A percentile compares a stretch with the other conserved stretches of the same genome.
Conservation (phyloP, 2,329 filamentous ascomycete species). For the Colletotrichum sp. region DNA sequence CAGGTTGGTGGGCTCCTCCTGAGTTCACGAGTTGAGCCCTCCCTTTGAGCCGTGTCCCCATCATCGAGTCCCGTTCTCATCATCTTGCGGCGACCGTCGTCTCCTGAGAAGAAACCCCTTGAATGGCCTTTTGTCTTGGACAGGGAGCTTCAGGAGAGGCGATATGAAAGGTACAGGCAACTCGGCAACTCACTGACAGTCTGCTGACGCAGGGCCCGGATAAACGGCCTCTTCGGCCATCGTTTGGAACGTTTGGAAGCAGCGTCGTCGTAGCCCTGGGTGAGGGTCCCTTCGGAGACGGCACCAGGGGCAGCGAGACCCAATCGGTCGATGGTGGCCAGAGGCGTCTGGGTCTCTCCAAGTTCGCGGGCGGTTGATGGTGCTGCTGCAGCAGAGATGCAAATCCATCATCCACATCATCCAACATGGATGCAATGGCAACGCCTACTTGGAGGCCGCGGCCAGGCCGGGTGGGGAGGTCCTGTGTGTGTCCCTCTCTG, state of each 20-base stretch:
- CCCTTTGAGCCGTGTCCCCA: neutral
- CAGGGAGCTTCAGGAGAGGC: neutral
- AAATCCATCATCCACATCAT: neutral
- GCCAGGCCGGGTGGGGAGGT: neutral
- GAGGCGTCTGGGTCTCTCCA: neutral
- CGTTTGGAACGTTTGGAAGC: neutral
- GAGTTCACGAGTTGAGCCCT: neutral
- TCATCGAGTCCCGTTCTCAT: neutral
- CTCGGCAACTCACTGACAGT: neutral
- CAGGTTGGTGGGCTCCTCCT: neutral
- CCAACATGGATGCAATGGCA: neutral
- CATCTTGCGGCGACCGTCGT: neutral
- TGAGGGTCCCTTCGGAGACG: neutral
- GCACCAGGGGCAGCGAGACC: neutral
- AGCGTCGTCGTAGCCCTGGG: neutral
- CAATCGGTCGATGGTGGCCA: conserved; percentile 8
- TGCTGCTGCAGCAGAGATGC: neutral
- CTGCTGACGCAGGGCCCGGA: conserved; percentile 3
- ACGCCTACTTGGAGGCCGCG: neutral
- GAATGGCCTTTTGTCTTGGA: neutral
- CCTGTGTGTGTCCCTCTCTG: neutral
- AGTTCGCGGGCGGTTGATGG: neutral
- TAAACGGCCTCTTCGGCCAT: neutral
- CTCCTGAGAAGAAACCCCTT: neutral
- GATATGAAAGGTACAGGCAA: neutral